Evolutionary conservation across 495 filamentous ascomycete species (phyloP), one percentile per base, ranked within the genome.

Genomic region (Aspergillus incahuasiensis): DNA sequence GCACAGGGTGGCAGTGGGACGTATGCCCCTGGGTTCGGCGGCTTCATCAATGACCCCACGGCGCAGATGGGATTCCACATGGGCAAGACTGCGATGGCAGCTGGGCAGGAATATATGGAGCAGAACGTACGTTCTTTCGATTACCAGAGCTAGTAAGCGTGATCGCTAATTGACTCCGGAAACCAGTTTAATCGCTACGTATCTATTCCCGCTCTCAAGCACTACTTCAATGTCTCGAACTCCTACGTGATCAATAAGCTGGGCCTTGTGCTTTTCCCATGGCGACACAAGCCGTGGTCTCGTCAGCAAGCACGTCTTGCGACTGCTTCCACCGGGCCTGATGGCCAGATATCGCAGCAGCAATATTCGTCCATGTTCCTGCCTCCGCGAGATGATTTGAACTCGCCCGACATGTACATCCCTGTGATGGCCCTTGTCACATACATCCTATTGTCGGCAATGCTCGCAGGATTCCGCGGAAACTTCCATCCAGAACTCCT

Each of bases 381-480:
- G 7, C 91, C 94, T 9, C 94, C 94, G n/a, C 82, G 92, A 46
- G 92, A 97, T 67, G 94, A 99, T 68, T 79, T 97, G 68, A 99
- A 99, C 71, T 92, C 90, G 45, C 94, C 95, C 5, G 94, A 99
- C 74, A 96, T 97, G 90, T 99, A 99, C 79, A 97, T 99, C 60
- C 94, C 94, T 25, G 74, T 79, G 43, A 79, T 79, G 79, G 92
- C 94, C 5, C 76, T 99, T 48, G 90, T 97, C 43, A 99, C 95
- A 19, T 99, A 99, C 74, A 94, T 97, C 61, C 88, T 97, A 19
- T 79, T 99, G 13, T 90, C 87, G 20, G 89, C 91, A 3, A 78
- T 97, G 28, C 76, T 97, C 54, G 92, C 94, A 24, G 95, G 94
- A 13, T 80, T 99, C 47, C 82, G 87, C n/a, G 95, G 95, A 3